Percentiles rank a stretch among this genome's conserved stretches.
phyloP scores from a whole-genome alignment of 495 filamentous ascomycete species.

The Aspergillus ostianus region DNA sequence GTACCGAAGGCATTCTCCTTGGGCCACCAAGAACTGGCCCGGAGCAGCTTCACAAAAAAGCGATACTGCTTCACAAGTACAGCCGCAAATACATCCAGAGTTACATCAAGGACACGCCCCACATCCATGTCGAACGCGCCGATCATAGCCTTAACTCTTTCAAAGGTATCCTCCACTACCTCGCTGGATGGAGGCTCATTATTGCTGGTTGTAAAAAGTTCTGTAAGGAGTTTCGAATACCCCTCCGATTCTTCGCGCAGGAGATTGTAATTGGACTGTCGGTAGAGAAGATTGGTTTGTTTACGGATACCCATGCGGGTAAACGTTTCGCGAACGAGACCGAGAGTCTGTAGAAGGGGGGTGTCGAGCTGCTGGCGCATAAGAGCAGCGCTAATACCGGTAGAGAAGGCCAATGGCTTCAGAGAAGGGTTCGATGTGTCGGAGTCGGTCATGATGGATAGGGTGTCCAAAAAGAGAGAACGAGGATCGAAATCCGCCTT shows the following conservation, averaged over 20 bases:
- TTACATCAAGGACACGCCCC: slow-evolving; percentile 89
- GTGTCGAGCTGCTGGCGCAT: slow-evolving; percentile 86
- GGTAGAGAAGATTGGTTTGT: slow-evolving; percentile 87
- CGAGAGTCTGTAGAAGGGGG: slow-evolving; percentile 66
- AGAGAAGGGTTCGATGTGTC: slow-evolving; percentile 52
- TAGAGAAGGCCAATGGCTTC: slow-evolving; percentile 60
- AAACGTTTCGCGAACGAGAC: slow-evolving; percentile 82
- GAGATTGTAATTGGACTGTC: slow-evolving; percentile 94
- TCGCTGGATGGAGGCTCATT: slow-evolving; percentile 60
- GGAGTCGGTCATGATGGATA: slow-evolving; percentile 70
- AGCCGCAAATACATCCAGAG: slow-evolving; percentile 82
- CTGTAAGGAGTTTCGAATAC: slow-evolving; percentile 83
- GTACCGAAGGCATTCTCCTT: slow-evolving; percentile 45
- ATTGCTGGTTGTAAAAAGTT: slow-evolving; percentile 78
- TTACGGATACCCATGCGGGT: slow-evolving; percentile 79
- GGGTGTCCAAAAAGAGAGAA: slow-evolving; percentile 74
- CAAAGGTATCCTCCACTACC: slow-evolving; percentile 65
- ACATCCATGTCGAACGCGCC: slow-evolving; percentile 93
- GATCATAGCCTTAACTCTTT: slow-evolving; percentile 85
- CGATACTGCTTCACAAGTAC: slow-evolving; percentile 79
- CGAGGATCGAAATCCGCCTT: slow-evolving; percentile 53
- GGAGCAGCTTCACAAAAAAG: slow-evolving; percentile 89
- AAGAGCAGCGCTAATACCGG: slow-evolving; percentile 64
- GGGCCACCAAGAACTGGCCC: slow-evolving; percentile 97
- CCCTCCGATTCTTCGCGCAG: slow-evolving; percentile 95